Evolutionary conservation across 257 asterid species (phyloP).

Genomic region (Cordia subcordata): DNA sequence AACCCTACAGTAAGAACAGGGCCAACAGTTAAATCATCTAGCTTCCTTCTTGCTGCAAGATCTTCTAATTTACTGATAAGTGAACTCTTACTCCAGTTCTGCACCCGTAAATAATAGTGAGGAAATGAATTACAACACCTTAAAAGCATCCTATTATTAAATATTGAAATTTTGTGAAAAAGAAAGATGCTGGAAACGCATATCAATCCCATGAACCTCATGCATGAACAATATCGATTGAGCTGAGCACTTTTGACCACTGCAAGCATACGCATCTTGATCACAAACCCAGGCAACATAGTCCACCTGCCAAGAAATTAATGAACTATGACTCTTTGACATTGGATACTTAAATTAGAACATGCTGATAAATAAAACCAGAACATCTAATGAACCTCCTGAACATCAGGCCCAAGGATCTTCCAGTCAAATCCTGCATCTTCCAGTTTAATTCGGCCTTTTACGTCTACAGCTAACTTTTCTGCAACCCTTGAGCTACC

Average conservation of each 20-base stretch:
- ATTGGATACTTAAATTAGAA: not conserved
- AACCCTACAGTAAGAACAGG: slow-evolving; percentile 86
- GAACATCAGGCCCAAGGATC: slow-evolving; percentile 94
- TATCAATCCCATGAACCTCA: slow-evolving; percentile 42
- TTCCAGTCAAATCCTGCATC: slow-evolving; percentile 99
- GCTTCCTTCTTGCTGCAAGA: slow-evolving; percentile 80
- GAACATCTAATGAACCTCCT: slow-evolving; percentile 45
- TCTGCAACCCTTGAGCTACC: slow-evolving; percentile 95
- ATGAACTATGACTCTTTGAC: not conserved
- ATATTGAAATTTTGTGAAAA: not conserved
- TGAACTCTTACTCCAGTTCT: slow-evolving; percentile 81
- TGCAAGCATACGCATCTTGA: slow-evolving; percentile 98
- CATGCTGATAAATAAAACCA: not conserved
- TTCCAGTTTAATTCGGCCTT: slow-evolving; percentile 78
- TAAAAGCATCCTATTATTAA: not conserved
- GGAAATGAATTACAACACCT: not conserved
- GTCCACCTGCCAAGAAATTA: slow-evolving; percentile 49
- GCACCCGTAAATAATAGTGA: slow-evolving; percentile 13
- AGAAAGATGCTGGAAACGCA: not conserved
- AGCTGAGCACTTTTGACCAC: slow-evolving; percentile 97
- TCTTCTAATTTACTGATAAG: slow-evolving; percentile 47
- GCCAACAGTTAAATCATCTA: slow-evolving; percentile 81
- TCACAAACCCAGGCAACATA: slow-evolving; percentile 97
- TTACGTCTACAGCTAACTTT: slow-evolving; percentile 73
- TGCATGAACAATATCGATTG: slow-evolving; percentile 85